These are phyloP conservation scores for Penicillium silybi DNA, from an alignment of 495 filamentous ascomycete species.

Conservation along the genomic window DNA sequence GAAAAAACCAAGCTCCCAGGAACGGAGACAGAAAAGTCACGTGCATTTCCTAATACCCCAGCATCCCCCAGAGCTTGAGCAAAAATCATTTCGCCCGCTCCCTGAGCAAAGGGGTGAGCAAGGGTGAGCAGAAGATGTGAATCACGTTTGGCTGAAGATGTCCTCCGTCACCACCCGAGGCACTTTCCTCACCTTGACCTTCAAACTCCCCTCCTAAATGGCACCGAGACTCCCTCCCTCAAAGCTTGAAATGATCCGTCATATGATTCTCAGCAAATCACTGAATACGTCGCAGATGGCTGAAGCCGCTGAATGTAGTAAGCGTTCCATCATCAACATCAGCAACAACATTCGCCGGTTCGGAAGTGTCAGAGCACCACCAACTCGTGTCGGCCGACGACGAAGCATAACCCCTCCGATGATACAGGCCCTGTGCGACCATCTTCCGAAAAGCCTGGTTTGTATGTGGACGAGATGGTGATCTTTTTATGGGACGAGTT, in stretches of 20 bases:
- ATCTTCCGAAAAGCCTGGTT: constrained; percentile 14
- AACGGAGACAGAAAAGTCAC: too few species aligned
- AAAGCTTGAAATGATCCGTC: too few species aligned
- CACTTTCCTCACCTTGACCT: too few species aligned
- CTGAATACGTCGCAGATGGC: too few species aligned
- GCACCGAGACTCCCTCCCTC: background rate
- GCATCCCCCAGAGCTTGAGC: constrained; percentile 6
- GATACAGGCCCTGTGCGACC: constrained; percentile 14
- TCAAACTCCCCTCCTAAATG: too few species aligned
- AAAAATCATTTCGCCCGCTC: constrained; percentile 7
- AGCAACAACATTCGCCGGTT: constrained; percentile 6
- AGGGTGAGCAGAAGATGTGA: background rate
- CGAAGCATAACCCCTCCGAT: constrained; percentile 19
- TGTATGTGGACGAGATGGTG: constrained; percentile 18
- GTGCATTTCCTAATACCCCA: too few species aligned
- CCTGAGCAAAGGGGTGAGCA: constrained; percentile 3
- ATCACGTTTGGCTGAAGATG: too few species aligned
- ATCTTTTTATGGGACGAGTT: constrained; percentile 16
- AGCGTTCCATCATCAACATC: too few species aligned
- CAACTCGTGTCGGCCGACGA: constrained; percentile 15
- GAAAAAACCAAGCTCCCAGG: too few species aligned
- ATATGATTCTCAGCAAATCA: too few species aligned
- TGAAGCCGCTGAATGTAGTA: too few species aligned
- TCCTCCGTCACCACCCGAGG: background rate
- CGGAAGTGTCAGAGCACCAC: constrained; percentile 19